These are phyloP conservation scores for Canavalia ensiformis DNA, from an alignment of 306 rosid genomes.

Conservation along the genomic window DNA sequence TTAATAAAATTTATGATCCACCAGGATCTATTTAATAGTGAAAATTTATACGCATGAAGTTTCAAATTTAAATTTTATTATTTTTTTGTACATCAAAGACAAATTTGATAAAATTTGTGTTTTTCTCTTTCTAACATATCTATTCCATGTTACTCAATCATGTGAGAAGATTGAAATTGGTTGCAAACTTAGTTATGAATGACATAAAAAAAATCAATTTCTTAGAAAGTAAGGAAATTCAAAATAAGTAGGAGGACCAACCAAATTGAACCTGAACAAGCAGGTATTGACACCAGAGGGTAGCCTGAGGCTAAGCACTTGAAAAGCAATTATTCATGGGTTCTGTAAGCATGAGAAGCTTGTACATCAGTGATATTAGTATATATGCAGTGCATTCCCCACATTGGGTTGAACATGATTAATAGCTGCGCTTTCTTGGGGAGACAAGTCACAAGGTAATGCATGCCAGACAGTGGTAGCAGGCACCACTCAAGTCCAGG, in stretches of 20 bases:
- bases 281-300: neutral
- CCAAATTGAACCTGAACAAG: neutral
- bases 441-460: conserved; percentile 32
- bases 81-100: too few relatives aligned
- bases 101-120: too few relatives aligned
- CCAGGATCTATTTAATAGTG: too few relatives aligned
- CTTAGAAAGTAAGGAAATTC: neutral
- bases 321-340: neutral
- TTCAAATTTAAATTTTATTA: too few relatives aligned
- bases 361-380: neutral
- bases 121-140: too few relatives aligned
- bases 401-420: conserved; percentile 12
- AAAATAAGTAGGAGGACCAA: neutral
- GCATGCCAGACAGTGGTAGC: conserved; percentile 56
- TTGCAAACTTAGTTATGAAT: neutral
- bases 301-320: conserved; percentile 6
- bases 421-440: conserved; percentile 20
- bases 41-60: too few relatives aligned
- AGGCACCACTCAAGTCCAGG: conserved; percentile 50
- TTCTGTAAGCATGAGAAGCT: conserved; percentile 21
- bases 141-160: too few relatives aligned
- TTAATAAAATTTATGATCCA: too few relatives aligned
- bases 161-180: too few relatives aligned
- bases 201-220: neutral
- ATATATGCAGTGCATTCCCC: neutral